A percentile compares a stretch with the other conserved stretches of the same genome.
These are phyloP conservation scores for Decorospora gaudefroyi DNA, from an alignment of 2,329 filamentous ascomycete genomes.

Conservation along the genomic window DNA sequence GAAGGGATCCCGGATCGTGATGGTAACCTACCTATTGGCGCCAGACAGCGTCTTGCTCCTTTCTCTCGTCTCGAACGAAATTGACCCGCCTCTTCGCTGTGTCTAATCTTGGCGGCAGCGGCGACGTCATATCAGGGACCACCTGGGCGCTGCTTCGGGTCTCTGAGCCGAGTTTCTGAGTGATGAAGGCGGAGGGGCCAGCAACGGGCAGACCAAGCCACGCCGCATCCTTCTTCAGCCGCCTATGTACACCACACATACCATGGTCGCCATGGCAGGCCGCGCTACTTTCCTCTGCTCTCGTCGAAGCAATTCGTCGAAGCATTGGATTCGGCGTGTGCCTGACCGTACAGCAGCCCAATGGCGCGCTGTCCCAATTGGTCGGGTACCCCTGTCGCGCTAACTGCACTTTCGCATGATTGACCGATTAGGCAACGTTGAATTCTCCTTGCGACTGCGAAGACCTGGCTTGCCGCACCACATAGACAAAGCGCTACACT, in stretches of 20 bases:
- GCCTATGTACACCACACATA: background rate
- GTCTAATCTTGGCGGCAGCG: slow-evolving; percentile 6
- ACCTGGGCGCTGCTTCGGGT: slow-evolving; percentile 4
- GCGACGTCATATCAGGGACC: slow-evolving; percentile 19
- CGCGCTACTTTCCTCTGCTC: background rate
- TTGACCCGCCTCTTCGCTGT: slow-evolving; percentile 10
- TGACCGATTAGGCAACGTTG: background rate
- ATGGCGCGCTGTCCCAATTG: slow-evolving; percentile 11
- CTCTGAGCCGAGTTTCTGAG: slow-evolving; percentile 3
- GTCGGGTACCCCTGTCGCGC: slow-evolving; percentile 4
- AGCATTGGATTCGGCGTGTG: too few species aligned
- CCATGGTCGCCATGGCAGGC: background rate
- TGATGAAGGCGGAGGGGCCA: too few species aligned
- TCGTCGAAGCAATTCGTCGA: background rate
- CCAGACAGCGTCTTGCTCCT: slow-evolving; percentile 9
- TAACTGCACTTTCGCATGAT: background rate
- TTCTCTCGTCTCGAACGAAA: slow-evolving; percentile 10
- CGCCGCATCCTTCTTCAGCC: background rate
- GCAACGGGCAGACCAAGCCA: background rate
- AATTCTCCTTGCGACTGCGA: background rate
- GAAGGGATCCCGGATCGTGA: slow-evolving; percentile 6
- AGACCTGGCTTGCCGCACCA: slow-evolving; percentile 1
- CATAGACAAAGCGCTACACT: background rate
- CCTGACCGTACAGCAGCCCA: too few species aligned
- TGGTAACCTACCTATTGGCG: slow-evolving; percentile 3